A percentile compares a stretch with the other conserved stretches of the same genome.
Conservation (phyloP, 2,329 filamentous ascomycete species). For the Nothomitra cinnamomea region DNA sequence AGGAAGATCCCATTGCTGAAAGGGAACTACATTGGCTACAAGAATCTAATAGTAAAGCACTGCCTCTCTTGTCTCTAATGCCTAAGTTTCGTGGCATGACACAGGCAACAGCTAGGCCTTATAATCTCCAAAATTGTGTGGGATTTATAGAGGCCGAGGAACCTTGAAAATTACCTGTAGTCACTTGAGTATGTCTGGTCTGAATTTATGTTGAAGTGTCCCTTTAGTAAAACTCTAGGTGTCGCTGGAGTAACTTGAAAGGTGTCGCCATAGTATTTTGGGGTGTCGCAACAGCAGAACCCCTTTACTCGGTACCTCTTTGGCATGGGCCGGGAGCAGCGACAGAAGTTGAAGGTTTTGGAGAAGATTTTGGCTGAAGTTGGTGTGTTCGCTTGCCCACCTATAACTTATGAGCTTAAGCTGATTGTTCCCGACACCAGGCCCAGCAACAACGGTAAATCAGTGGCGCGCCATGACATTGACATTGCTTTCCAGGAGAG, state of each 20-base stretch:
- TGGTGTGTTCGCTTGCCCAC: constrained; percentile 24
- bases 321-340: constrained; percentile 94
- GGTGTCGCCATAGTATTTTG: no score
- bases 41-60: background rate
- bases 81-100: background rate
- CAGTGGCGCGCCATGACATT: constrained; percentile 95
- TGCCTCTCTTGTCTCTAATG: background rate
- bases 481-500: constrained; percentile 66
- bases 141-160: background rate
- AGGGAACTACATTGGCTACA: background rate
- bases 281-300: no score
- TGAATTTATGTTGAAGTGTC: background rate
- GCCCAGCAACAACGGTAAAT: constrained; percentile 73
- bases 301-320: constrained; percentile 92
- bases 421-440: constrained; percentile 4
- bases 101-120: no score
- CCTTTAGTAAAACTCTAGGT: background rate
- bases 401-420: constrained; percentile 9
- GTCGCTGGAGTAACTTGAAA: no score
- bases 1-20: background rate
- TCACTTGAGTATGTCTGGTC: no score
- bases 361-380: constrained; percentile 86
- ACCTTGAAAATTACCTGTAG: no score
- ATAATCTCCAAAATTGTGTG: background rate
- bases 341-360: constrained; percentile 89